phyloP scores from a whole-genome alignment of 1,139 yeast genomes.

The Suhomyces bribrorum region DNA sequence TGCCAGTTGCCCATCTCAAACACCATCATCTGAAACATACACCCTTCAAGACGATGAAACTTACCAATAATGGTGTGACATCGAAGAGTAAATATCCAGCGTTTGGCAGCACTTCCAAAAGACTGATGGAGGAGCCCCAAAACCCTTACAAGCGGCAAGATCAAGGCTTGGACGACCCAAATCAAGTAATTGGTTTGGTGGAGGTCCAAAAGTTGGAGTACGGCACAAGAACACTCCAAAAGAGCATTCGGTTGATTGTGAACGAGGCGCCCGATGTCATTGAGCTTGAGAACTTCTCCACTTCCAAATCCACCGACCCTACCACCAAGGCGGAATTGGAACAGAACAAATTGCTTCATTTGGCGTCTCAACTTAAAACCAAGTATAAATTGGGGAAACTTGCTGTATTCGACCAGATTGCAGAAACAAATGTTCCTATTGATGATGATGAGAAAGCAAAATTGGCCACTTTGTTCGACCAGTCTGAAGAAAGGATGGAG shows the following conservation, averaged over 20 bases:
- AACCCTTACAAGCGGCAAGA: constrained; percentile 1
- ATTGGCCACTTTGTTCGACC: constrained; percentile 7
- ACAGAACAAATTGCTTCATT: constrained; percentile 53
- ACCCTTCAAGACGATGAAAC: constrained; percentile 7
- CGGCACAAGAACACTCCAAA: constrained; percentile 48
- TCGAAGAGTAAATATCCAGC: constrained; percentile 1
- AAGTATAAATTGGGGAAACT: constrained; percentile 50
- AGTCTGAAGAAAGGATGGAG: constrained; percentile 7
- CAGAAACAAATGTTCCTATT: constrained; percentile 23
- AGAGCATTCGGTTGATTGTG: constrained; percentile 52
- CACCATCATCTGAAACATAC: no score
- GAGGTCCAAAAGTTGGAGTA: constrained; percentile 46
- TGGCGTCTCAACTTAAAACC: constrained; percentile 62
- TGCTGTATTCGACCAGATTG: constrained; percentile 49
- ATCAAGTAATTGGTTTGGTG: constrained; percentile 29
- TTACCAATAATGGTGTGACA: constrained; percentile 12
- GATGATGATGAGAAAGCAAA: constrained; percentile 14
- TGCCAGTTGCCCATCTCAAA: no score
- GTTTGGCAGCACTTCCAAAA: neutral
- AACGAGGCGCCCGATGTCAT: constrained; percentile 54
- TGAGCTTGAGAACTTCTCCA: constrained; percentile 36
- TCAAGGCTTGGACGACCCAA: neutral
- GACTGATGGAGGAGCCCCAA: neutral
- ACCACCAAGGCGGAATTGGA: constrained; percentile 50
- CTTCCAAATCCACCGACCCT: constrained; percentile 29